A percentile compares a stretch with the other conserved stretches of the same genome.
These are phyloP conservation scores for Knoxia roxburghii DNA, from an alignment of 257 asterid species.

Conservation along the genomic window DNA sequence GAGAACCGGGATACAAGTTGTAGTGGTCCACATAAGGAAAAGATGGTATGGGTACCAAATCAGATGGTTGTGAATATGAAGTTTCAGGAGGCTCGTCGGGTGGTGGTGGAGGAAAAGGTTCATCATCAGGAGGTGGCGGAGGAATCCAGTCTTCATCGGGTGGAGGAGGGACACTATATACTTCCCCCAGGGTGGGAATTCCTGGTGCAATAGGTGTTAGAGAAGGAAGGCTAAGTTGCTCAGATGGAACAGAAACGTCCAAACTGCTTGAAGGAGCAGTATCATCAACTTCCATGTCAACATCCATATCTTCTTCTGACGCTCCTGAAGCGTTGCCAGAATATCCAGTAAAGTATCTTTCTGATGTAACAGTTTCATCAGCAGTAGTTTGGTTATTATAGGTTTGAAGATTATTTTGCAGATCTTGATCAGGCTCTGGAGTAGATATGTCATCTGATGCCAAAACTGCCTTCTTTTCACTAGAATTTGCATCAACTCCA, in stretches of 20 bases:
- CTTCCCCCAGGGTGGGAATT: conserved; percentile 21
- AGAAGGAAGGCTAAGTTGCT: conserved; percentile 20
- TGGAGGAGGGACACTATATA: conserved; percentile 32
- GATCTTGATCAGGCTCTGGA: conserved; percentile 21
- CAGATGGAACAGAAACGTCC: conserved; percentile 28
- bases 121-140: conserved; percentile 84
- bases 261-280: conserved; percentile 34
- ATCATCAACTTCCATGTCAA: conserved; percentile 98
- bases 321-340: conserved; percentile 24
- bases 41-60: conserved; percentile 41
- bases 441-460: conserved; percentile 21
- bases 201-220: conserved; percentile 22
- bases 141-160: conserved; percentile 73
- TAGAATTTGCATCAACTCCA: conserved; percentile 25
- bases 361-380: conserved; percentile 22
- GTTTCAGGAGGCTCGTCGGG: conserved; percentile 78
- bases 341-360: conserved; percentile 9
- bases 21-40: conserved; percentile 51
- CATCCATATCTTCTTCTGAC: conserved; percentile 84
- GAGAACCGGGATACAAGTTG: conserved; percentile 47
- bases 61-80: conserved; percentile 41
- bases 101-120: conserved; percentile 91
- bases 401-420: conserved; percentile 26
- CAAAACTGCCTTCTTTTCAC: conserved; percentile 23
- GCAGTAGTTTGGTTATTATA: conserved; percentile 22